Percentiles rank a stretch among this genome's conserved stretches.
These are phyloP conservation scores for Nephelium lappaceum DNA, from an alignment of 345 rosid species.

Conservation along the genomic window DNA sequence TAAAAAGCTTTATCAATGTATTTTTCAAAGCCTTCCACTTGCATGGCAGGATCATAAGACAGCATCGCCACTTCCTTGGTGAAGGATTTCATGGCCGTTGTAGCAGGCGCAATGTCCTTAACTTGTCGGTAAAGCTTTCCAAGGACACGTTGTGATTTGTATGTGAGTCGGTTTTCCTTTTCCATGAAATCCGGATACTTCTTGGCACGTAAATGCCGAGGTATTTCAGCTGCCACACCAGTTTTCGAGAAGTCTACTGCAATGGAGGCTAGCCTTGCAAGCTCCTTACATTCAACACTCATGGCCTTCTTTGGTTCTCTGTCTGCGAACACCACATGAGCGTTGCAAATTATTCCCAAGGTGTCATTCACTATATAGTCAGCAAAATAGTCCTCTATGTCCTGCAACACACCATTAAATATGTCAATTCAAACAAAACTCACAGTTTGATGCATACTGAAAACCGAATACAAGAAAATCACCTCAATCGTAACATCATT, in stretches of 20 bases:
- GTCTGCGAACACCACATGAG: conserved; percentile 45
- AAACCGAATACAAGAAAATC: not conserved
- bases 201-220: conserved; percentile 25
- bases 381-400: conserved; percentile 47
- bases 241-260: conserved; percentile 53
- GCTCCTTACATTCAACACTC: conserved; percentile 35
- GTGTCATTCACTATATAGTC: conserved; percentile 45
- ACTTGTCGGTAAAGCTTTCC: conserved; percentile 52
- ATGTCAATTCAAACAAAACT: not conserved
- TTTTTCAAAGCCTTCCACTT: conserved; percentile 42
- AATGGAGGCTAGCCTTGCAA: conserved; percentile 40
- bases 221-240: conserved; percentile 46
- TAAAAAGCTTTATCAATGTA: conserved; percentile 38
- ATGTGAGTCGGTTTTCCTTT: conserved; percentile 38
- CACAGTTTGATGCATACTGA: not conserved
- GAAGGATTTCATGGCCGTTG: conserved; percentile 32
- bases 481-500: conserved; percentile 54
- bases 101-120: conserved; percentile 32
- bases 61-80: conserved; percentile 35
- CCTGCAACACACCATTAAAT: conserved; percentile 25
- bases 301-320: conserved; percentile 27
- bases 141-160: conserved; percentile 37
- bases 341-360: conserved; percentile 44
- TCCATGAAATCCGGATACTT: conserved; percentile 54
- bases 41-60: conserved; percentile 48